phyloP scores from a whole-genome alignment of 2,329 filamentous ascomycete genomes.

The Fulvia fulva region DNA sequence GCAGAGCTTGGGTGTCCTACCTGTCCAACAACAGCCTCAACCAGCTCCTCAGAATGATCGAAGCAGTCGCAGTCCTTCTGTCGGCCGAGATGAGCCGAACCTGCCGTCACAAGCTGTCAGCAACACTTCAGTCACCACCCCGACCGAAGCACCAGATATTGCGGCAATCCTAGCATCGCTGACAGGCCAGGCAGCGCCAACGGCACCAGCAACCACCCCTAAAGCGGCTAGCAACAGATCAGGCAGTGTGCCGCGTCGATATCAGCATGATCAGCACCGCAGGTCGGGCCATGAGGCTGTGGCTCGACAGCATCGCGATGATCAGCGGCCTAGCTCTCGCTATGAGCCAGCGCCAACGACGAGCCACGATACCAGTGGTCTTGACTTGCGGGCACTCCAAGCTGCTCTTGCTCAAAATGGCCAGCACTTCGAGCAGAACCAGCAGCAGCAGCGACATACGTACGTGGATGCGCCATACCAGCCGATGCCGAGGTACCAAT shows the following conservation, averaged over 20 bases:
- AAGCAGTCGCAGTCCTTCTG: conserved; percentile 20
- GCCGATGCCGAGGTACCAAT: conserved; percentile 23
- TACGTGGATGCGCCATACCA: conserved; percentile 17
- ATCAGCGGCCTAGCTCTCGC: conserved; percentile 12
- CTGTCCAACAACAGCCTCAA: neutral
- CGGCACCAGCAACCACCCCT: conserved; percentile 15
- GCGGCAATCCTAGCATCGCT: conserved; percentile 29
- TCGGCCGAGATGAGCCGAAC: conserved; percentile 16
- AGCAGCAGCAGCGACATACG: conserved; percentile 16
- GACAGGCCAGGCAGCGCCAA: conserved; percentile 15
- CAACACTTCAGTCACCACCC: conserved; percentile 1
- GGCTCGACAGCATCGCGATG: conserved; percentile 5
- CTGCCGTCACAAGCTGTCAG: neutral
- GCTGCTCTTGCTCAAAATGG: conserved; percentile 19
- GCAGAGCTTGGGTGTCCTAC: conserved; percentile 14
- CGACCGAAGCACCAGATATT: conserved; percentile 24
- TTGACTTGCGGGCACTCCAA: conserved; percentile 6
- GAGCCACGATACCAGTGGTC: conserved; percentile 1
- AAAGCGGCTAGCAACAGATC: conserved; percentile 10
- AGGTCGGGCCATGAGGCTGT: conserved; percentile 3
- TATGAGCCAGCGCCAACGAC: conserved; percentile 13
- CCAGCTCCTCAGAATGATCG: neutral
- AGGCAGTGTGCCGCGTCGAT: conserved; percentile 14
- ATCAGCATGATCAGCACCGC: conserved; percentile 4
- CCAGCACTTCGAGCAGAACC: conserved; percentile 23